Evolutionary conservation across 2,329 filamentous ascomycete genomes (phyloP), one percentile per base, ranked within the genome.

Genomic region (Magnaporthiopsis incrustans): DNA sequence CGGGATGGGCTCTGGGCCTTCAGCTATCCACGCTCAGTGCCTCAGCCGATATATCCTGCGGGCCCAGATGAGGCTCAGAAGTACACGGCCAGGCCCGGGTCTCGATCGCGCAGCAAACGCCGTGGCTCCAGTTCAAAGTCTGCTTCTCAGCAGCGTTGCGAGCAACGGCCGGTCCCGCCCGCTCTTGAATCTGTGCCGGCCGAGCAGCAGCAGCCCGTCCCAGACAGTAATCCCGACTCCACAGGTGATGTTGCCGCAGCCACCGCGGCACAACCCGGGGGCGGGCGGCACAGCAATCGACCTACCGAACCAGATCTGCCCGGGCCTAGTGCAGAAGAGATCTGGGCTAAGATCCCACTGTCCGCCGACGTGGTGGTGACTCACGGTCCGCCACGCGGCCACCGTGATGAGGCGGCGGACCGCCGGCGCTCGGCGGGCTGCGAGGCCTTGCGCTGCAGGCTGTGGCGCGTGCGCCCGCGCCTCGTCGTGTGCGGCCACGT

Each of bases 401-500:
- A 89, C 70, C 79, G 83, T 66, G 89, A 92, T 68, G 77, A 79
- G 67, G 68, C 67, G 3, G 71, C 72, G 5, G 71, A 71, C 15
- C 72, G 72, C 30, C 71, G 75, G 14, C 73, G 73, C 50, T 73
- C 77, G 3, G 75, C 76, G 30, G 89, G 89, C 2, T 92, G 89
- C 70, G 80, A 85, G 68, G 79, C 77, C 18, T 78, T 92, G 18
- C 75, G 81, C 11, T 76, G 78, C 62, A 79, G 81, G 0, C 75
- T 92, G 30, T 84, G 82, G 79, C 76, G 82, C 7, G 81, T 89
- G 3, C 79, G 86, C 56, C 89, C 90, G 6, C 77, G 79, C 63
- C 76, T 92, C 61, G 84, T 85, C 26, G 78, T 92, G 25, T 92
- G 87, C 70, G 89, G 90, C 0, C 90, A 92, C 73, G 83, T 91